A percentile compares a stretch with the other conserved stretches of the same genome.
Evolutionary conservation across 1,284 basidiomycete species (phyloP).

Genomic region (Ustilago nuda): DNA sequence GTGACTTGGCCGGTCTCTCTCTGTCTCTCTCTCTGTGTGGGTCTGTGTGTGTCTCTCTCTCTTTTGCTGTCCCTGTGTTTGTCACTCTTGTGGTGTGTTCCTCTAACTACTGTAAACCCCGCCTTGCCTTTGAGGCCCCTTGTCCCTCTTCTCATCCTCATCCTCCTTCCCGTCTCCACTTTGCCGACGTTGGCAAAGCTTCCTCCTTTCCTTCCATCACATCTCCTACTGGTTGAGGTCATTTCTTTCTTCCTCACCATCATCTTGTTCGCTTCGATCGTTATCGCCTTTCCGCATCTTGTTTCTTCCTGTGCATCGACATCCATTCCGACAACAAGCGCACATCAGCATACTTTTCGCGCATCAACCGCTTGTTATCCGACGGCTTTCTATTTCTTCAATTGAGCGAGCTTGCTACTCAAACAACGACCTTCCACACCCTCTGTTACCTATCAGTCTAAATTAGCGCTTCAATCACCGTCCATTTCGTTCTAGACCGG

Average conservation of each 20-base stretch:
- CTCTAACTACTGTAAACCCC: background rate
- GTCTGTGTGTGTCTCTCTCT: background rate
- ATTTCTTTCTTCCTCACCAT: constrained; percentile 11
- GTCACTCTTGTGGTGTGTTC: background rate
- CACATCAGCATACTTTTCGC: background rate
- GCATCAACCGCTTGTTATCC: too few species aligned
- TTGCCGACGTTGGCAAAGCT: background rate
- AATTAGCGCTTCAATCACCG: background rate
- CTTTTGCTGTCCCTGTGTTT: background rate
- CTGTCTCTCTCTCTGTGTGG: background rate
- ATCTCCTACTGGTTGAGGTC: constrained; percentile 3
- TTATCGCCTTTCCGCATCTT: background rate
- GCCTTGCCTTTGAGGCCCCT: background rate
- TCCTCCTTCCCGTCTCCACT: background rate
- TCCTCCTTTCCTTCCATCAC: background rate
- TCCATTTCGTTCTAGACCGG: background rate
- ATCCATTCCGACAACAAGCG: background rate
- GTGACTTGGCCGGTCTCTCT: constrained; percentile 7
- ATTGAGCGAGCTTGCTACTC: too few species aligned
- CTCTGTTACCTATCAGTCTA: too few species aligned
- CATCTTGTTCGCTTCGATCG: background rate
- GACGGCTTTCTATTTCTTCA: too few species aligned
- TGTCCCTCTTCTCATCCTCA: background rate
- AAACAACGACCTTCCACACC: too few species aligned
- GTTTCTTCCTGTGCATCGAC: background rate